Conservation (phyloP, 2,329 filamentous ascomycete genomes). For the Aureobasidium sp. region DNA sequence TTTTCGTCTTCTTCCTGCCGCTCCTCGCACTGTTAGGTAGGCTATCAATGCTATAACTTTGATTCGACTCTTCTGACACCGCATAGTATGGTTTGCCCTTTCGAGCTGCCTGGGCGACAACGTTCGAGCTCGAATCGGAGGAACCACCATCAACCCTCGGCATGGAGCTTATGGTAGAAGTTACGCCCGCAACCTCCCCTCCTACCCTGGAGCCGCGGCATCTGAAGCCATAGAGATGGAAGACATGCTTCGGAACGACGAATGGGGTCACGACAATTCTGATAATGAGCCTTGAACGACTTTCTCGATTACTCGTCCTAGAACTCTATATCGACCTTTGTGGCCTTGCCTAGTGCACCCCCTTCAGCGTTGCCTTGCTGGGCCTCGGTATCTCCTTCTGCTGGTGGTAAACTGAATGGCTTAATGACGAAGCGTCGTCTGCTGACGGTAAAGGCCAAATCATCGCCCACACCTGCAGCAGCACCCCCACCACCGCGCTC, state of each 20-base stretch:
- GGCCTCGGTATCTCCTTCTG: slow-evolving; percentile 65
- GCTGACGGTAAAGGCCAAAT: slow-evolving; percentile 85
- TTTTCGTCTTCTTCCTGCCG: slow-evolving; percentile 18
- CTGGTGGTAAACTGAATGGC: slow-evolving; percentile 81
- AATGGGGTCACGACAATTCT: slow-evolving; percentile 20
- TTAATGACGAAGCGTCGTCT: slow-evolving; percentile 76
- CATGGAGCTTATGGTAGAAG: slow-evolving; percentile 47
- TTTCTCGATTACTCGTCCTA: slow-evolving; percentile 29
- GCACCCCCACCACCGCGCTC: slow-evolving; percentile 78
- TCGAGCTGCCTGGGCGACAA: slow-evolving; percentile 50
- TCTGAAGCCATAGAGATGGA: slow-evolving; percentile 60
- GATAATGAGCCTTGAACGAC: slow-evolving; percentile 11
- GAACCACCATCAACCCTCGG: slow-evolving; percentile 38
- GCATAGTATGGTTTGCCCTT: slow-evolving; percentile 43
- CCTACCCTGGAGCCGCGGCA: slow-evolving; percentile 46
- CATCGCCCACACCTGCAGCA: slow-evolving; percentile 61
- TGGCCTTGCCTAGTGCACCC: slow-evolving; percentile 33
- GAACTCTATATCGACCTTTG: slow-evolving; percentile 69
- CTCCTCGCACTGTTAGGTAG: slow-evolving; percentile 17
- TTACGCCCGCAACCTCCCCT: slow-evolving; percentile 49
- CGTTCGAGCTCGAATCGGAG: slow-evolving; percentile 39
- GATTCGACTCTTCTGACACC: background rate
- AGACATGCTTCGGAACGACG: slow-evolving; percentile 45
- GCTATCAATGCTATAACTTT: background rate
- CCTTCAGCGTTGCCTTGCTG: slow-evolving; percentile 41